Conservation (phyloP, 2,329 filamentous ascomycete species). For the Trichoderma sp. region DNA sequence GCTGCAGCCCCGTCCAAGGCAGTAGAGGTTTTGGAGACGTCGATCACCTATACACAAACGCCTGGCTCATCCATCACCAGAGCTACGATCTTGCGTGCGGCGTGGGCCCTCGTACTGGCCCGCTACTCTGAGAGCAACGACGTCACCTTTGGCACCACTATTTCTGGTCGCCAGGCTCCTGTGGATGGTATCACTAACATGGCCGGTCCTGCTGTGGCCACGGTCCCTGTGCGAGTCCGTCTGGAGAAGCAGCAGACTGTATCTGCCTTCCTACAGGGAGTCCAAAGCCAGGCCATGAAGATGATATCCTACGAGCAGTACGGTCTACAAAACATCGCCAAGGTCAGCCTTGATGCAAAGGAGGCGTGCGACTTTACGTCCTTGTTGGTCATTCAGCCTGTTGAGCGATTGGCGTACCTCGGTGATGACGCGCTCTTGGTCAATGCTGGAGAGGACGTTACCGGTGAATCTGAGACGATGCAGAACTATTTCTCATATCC, state of each 20-base stretch:
- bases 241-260: conserved; percentile 27
- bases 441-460: neutral
- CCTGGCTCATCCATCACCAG: conserved; percentile 25
- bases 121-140: conserved; percentile 31
- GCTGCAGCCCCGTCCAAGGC: neutral
- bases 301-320: conserved; percentile 31
- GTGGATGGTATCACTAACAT: conserved; percentile 36
- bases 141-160: conserved; percentile 36
- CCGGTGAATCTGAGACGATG: neutral
- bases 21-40: conserved; percentile 3
- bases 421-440: neutral
- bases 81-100: conserved; percentile 34
- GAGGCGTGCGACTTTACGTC: conserved; percentile 36
- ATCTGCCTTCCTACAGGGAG: conserved; percentile 30
- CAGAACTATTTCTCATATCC: conserved; percentile 26
- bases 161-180: conserved; percentile 37
- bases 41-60: conserved; percentile 9
- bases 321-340: conserved; percentile 32
- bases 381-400: conserved; percentile 36
- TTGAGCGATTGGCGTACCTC: neutral
- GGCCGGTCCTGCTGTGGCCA: conserved; percentile 39
- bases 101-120: conserved; percentile 35
- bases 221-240: conserved; percentile 36
- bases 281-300: conserved; percentile 9
- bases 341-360: conserved; percentile 29